Evolutionary conservation across 1,284 basidiomycete genomes (phyloP), one percentile per base, ranked within the genome.

Genomic region (Flammula alnicola): DNA sequence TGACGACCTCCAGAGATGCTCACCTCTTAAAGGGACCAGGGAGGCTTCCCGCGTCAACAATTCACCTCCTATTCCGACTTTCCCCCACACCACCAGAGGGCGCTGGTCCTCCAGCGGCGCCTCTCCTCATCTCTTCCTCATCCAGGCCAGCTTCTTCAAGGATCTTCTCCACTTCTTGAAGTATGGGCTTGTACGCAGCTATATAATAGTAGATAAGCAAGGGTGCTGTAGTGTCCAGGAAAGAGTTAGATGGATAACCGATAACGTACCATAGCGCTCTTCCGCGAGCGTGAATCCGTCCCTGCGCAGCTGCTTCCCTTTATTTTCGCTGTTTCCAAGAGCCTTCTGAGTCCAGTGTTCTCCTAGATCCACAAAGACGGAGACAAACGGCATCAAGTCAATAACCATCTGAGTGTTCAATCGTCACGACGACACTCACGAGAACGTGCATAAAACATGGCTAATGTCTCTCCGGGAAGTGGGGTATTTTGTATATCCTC

Each of bases 81-180:
- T 79, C 73, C 2, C 70, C 74, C 25, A 43, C 49, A n/a, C 64
- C 60, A 17, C 64, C 57, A 47, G 62, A 38, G 47, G 47, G 59
- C 5, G 55, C 55, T 32, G 63, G 67, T 41, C 70, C 76, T 36
- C 68, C 72, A 23, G 73, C 75, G 1, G 79, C 79, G 19, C 79
- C 78, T 50, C 61, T 64, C 40, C 69, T 75, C 73, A 91, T 87
- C 54, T 94, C 93, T 6, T 90, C 87, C 47, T 91, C 88, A 52
- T 96, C 93, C 45, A 96, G 69, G 2, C 93, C 94, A 0, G 94
- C 93, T 59, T 93, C 91, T 11, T 81, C 81, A 45, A 95, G 71
- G 43, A 95, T 95, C 48, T 81, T 84, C 63, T 94, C 92, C 5
- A 96, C 88, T 68, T 93, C 89, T 55, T 85, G 74, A 16, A 94